phyloP scores from a whole-genome alignment of 2,329 filamentous ascomycete genomes.

The Hansfordia pulvinata region DNA sequence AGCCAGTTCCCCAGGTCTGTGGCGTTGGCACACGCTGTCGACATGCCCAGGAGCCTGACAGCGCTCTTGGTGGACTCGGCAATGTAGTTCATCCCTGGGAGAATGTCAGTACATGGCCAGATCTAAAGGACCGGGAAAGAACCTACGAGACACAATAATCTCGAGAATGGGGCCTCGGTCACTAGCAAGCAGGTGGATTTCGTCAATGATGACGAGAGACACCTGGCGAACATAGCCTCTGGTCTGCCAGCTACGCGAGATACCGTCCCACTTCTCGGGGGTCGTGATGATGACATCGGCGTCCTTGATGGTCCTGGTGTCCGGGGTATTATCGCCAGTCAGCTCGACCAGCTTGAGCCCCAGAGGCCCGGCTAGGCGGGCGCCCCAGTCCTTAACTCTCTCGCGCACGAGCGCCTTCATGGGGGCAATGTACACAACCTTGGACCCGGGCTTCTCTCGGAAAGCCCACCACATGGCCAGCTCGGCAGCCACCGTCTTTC shows the following conservation, averaged over 20 bases:
- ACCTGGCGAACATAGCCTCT: conserved; percentile 93
- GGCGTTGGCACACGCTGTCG: conserved; percentile 92
- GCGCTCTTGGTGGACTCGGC: conserved; percentile 82
- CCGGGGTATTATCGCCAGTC: conserved; percentile 95
- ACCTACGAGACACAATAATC: conserved; percentile 68
- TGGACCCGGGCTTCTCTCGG: conserved; percentile 82
- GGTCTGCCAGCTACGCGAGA: conserved; percentile 96
- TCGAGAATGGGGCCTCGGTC: conserved; percentile 95
- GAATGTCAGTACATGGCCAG: neutral
- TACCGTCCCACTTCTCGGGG: conserved; percentile 99
- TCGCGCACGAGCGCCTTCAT: conserved; percentile 99
- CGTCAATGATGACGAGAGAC: conserved; percentile 92
- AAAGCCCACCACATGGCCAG: conserved; percentile 99
- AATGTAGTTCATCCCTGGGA: conserved; percentile 91
- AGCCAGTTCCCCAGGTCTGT: conserved; percentile 92
- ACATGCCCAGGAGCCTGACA: conserved; percentile 94
- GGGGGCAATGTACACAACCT: conserved; percentile 96
- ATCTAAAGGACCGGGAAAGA: neutral
- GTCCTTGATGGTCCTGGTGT: conserved; percentile 87
- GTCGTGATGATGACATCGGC: conserved; percentile 98
- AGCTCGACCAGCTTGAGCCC: conserved; percentile 86
- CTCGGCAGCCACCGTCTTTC: conserved; percentile 93
- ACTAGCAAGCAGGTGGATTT: conserved; percentile 93
- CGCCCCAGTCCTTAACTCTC: conserved; percentile 88
- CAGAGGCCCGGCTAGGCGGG: conserved; percentile 66